Evolutionary conservation across 2,329 filamentous ascomycete genomes (phyloP).

Genomic region (Apiospora marii): DNA sequence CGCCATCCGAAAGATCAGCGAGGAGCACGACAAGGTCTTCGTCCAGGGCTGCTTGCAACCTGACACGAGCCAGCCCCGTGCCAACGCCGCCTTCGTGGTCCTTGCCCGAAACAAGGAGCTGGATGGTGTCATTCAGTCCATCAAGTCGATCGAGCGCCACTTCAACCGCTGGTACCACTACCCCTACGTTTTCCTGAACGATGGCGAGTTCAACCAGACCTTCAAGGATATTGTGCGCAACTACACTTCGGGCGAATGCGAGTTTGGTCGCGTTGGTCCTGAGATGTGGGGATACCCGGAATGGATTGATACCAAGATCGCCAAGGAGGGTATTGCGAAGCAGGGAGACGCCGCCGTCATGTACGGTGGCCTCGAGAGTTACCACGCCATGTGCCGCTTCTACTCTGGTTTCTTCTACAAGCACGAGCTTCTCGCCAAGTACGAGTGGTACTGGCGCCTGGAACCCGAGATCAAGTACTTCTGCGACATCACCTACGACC

Average conservation of each 20-base stretch:
- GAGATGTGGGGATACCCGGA: conserved; percentile 97
- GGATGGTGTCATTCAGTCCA: conserved; percentile 92
- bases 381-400: conserved; percentile 99
- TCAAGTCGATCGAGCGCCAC: conserved; percentile 97
- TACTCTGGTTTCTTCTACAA: conserved; percentile 99
- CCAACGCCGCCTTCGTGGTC: conserved; percentile 95
- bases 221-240: conserved; percentile 90
- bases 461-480: conserved; percentile 99
- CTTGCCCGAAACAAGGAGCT: conserved; percentile 95
- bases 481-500: conserved; percentile 99
- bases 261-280: conserved; percentile 92
- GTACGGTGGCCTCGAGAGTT: conserved; percentile 99
- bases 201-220: conserved; percentile 93
- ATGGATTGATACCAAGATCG: conserved; percentile 93
- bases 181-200: conserved; percentile 97
- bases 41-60: conserved; percentile 87
- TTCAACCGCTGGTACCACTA: conserved; percentile 99
- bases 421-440: conserved; percentile 91
- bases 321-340: conserved; percentile 94
- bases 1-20: conserved; percentile 93
- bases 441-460: conserved; percentile 99
- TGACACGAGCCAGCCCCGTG: conserved; percentile 79
- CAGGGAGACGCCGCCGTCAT: conserved; percentile 98
- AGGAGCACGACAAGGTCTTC: conserved; percentile 97
- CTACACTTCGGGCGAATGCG: conserved; percentile 85